Base-by-base conservation (phyloP, 2,329 filamentous ascomycete species). In the Sarocladium kiliense region DNA sequence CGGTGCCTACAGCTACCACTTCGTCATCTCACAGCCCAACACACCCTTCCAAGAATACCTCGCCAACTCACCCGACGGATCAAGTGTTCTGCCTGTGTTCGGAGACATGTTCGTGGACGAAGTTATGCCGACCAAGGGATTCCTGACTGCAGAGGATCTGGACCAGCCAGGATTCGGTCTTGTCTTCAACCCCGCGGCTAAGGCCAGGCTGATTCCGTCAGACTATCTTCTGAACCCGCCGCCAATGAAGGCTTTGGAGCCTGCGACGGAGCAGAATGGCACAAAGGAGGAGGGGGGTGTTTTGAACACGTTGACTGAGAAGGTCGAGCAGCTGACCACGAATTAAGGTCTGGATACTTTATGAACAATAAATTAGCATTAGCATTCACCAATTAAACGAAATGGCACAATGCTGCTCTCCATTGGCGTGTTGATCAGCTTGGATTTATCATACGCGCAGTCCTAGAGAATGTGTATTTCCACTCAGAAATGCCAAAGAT, bases 41-140 rank as follows among this genome's bases (percentile, higher is more conserved):
- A 89, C 88, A 14, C 92, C 92, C 4, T 97, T 97, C 80, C 92
- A 97, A 71, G 92, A 97, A 72, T 97, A 97, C 67, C 81, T 97
- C 23, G 92, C 92, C 62, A 96, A 96, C 74, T 96, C 91, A 2
- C 84, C 91, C 1, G 91, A 97, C 64, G 92, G 92, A 50, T 89
- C 91, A 76, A 91, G 85, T 59, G 92, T 97, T 18, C 75, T 93
- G 59, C 92, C 92, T 2, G 92, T 97, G 6, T 97, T 97, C 70
- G 92, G 92, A 34, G 89, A 96, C 63, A 77, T 97, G 53, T 97
- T 96, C 73, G 65, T 88, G 34, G 91, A 96, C 69, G 92, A 97
- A 75, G 91, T 91, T 4, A 93, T 97, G 58, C 91, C 91, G 1
- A 83, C 78, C 12, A 86, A 91, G 63, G 92, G 92, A 1, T 95